Evolutionary conservation across 129 eudicot species (phyloP).

Genomic region (Calendula officinalis): DNA sequence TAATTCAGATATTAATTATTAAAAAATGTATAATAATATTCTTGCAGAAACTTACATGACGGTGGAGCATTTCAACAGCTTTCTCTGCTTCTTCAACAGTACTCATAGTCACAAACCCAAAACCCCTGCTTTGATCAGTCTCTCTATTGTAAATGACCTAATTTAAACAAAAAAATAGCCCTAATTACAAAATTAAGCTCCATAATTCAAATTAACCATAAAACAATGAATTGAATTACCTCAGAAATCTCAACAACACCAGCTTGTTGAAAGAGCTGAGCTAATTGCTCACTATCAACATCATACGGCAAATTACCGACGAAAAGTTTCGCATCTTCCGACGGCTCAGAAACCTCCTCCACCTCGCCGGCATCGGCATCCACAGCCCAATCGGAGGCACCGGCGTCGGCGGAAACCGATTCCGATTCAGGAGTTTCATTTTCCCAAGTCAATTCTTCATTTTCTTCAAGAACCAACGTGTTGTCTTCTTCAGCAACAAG

Average conservation of each 20-base stretch:
- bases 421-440: slow-evolving; percentile 19
- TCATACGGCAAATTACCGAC: slow-evolving; percentile 86
- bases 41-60: slow-evolving; percentile 52
- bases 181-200: background rate
- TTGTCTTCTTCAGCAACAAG: slow-evolving; percentile 51
- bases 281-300: slow-evolving; percentile 72
- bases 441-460: slow-evolving; percentile 34
- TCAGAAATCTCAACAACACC: slow-evolving; percentile 85
- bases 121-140: slow-evolving; percentile 80
- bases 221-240: slow-evolving; percentile 30
- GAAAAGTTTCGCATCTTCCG: slow-evolving; percentile 76
- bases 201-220: background rate
- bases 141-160: slow-evolving; percentile 79
- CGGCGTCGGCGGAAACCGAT: background rate
- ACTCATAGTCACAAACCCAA: slow-evolving; percentile 87
- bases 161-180: slow-evolving; percentile 7
- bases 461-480: slow-evolving; percentile 46
- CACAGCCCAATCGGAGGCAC: slow-evolving; percentile 18
- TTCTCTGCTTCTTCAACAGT: slow-evolving; percentile 85
- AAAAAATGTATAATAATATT: background rate
- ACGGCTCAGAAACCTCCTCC: slow-evolving; percentile 38
- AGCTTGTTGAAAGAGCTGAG: slow-evolving; percentile 71
- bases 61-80: slow-evolving; percentile 59
- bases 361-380: slow-evolving; percentile 1
- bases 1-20: too few relatives aligned